Percentiles rank a stretch among this genome's conserved stretches.
phyloP scores from a whole-genome alignment of 1,139 yeast genomes.

The Saccharomyces pastorianus region DNA sequence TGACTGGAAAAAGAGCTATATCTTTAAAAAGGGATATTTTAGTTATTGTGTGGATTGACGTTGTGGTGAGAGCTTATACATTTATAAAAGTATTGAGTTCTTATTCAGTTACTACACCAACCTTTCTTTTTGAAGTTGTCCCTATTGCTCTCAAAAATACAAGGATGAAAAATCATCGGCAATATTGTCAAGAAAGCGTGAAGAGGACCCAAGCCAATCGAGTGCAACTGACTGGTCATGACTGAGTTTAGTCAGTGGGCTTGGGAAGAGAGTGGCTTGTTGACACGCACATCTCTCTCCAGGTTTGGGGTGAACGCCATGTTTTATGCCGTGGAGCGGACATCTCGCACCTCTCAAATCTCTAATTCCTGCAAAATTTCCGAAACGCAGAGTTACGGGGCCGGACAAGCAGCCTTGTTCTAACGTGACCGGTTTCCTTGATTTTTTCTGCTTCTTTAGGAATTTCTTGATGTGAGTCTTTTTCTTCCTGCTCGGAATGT shows the following conservation, averaged over 20 bases:
- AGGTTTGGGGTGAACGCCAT: slow-evolving; percentile 10
- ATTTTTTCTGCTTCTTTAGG: background rate
- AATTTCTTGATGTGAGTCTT: slow-evolving; percentile 3
- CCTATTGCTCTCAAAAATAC: background rate
- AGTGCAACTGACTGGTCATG: background rate
- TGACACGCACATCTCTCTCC: slow-evolving; percentile 16
- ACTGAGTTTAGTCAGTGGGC: slow-evolving; percentile 14
- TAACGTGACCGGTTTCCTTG: slow-evolving; percentile 1
- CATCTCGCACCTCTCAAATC: slow-evolving; percentile 18
- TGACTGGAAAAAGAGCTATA: background rate
- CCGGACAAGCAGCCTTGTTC: slow-evolving; percentile 1
- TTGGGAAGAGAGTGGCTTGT: slow-evolving; percentile 13
- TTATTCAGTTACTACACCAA: too few relatives aligned
- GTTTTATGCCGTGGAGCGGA: slow-evolving; percentile 16
- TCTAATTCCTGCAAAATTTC: slow-evolving; percentile 14
- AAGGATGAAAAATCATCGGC: background rate
- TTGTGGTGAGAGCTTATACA: too few relatives aligned
- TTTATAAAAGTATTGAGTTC: too few relatives aligned
- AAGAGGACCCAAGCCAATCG: background rate
- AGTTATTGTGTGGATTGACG: background rate
- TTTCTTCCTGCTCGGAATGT: background rate
- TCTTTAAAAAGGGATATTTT: background rate
- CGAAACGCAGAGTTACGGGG: slow-evolving; percentile 16
- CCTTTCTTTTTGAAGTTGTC: background rate
- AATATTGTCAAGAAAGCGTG: background rate